Percentiles rank a stretch among this genome's conserved stretches.
phyloP scores from a whole-genome alignment of 208 protist species.

The Leishmania lainsoni region DNA sequence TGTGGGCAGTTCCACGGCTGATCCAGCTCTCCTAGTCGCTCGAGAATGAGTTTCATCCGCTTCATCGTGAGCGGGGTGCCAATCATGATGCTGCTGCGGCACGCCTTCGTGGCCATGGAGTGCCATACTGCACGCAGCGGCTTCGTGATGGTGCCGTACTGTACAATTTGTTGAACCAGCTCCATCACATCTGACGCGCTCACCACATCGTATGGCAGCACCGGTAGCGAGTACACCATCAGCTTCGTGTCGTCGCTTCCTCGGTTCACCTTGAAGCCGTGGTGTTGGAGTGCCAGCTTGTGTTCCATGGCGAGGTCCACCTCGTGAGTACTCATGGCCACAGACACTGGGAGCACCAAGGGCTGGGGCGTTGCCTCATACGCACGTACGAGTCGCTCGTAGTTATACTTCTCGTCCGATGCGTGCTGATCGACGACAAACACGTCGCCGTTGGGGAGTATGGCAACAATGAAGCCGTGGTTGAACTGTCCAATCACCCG shows the following conservation, averaged over 20 bases:
- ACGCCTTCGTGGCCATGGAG: conserved; percentile 93
- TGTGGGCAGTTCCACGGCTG: conserved; percentile 96
- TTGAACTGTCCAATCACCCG: conserved; percentile 94
- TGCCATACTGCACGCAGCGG: conserved; percentile 85
- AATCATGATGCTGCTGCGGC: conserved; percentile 94
- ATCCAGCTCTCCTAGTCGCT: conserved; percentile 70
- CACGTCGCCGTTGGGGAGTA: conserved; percentile 67
- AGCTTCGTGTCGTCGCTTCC: conserved; percentile 64
- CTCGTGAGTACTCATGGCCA: conserved; percentile 78
- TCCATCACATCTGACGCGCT: conserved; percentile 85
- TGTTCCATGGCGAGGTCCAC: conserved; percentile 84
- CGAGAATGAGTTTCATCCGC: conserved; percentile 85
- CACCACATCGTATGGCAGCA: conserved; percentile 88
- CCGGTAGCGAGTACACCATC: conserved; percentile 76
- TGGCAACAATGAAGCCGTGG: conserved; percentile 93
- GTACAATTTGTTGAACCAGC: conserved; percentile 79
- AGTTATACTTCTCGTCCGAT: conserved; percentile 95
- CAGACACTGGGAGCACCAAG: conserved; percentile 68
- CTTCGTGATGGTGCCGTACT: conserved; percentile 58
- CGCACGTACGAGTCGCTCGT: conserved; percentile 76
- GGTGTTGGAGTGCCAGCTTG: conserved; percentile 52
- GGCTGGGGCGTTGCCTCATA: conserved; percentile 84
- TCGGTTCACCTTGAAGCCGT: conserved; percentile 88
- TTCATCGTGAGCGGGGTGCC: conserved; percentile 74
- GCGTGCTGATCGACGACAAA: conserved; percentile 96